Evolutionary conservation across 2,329 filamentous ascomycete genomes (phyloP), one percentile per base, ranked within the genome.

Genomic region (Penicillium digitatum): DNA sequence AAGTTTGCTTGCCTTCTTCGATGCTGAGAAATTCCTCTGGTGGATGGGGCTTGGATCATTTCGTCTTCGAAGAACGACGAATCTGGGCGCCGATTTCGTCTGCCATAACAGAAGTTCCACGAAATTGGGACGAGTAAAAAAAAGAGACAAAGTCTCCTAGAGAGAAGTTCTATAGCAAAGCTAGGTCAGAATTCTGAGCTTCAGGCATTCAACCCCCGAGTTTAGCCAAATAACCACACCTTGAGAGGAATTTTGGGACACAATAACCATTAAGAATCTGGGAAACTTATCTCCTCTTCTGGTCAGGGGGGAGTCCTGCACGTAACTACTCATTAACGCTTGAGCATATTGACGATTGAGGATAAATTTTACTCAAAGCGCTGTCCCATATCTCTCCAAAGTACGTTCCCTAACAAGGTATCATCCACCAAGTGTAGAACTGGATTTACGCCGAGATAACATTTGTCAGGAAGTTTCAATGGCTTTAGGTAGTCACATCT

Each of bases 1-100:
- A 56, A 10, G 26, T 35, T 4, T 58, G 49, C 22, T 62, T 56
- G 10, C 55, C 54, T 26, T 62, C 35, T 14, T 55, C 56, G 5
- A 58, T 44, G 7, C 45, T 53, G 24, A 32, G 42, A 22, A 48
- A 47, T 14, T 51, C 48, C 14, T 56, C 56, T 12, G 52, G n/a
- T 9, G 48, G 20, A 11, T 46, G 22, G 20, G 45, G 12, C 3
- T 56, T 26, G 31, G 31, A 44, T 20, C 42, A 14, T 39, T 54
- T 56, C 37, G 38, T 32, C 32, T 24, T 38, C 20, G 27, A 32
- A 20, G 26, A 20, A 20, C n/a, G 34, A 20, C 26, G 24, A n/a
- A 43, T 39, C n/a, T 43, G 39, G 45, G 45, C 3, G 26, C 46
- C 37, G 16, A 20, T 6, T 37, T 53, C 31, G 20, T 32, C 46